Percentiles rank a stretch among this genome's conserved stretches.
Conservation (phyloP, 2,329 filamentous ascomycete genomes). For the Lachnellula cervina region DNA sequence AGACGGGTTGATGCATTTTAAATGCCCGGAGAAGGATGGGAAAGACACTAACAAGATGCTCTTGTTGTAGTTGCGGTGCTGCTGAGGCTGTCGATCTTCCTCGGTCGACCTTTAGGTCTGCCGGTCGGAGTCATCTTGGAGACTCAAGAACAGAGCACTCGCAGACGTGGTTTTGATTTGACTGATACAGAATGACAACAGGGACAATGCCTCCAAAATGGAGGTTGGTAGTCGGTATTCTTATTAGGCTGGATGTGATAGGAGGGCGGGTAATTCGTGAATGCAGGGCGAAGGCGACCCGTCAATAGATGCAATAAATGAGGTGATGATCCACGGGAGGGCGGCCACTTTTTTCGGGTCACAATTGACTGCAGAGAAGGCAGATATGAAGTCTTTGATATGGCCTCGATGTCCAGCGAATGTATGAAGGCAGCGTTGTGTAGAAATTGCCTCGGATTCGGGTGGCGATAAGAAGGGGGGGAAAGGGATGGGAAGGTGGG, state of each 20-base stretch:
- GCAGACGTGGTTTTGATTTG: no score
- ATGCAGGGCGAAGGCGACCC: background rate
- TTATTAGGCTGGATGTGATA: background rate
- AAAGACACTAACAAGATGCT: slow-evolving; percentile 22
- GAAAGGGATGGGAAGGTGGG: no score
- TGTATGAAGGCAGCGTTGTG: no score
- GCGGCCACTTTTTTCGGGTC: background rate
- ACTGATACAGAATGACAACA: no score
- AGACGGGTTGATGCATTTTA: background rate
- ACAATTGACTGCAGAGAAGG: background rate
- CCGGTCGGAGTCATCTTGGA: slow-evolving; percentile 16
- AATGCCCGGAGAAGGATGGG: background rate
- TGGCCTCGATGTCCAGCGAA: no score
- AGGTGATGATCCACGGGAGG: background rate
- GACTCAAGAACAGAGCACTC: background rate
- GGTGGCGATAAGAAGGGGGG: no score
- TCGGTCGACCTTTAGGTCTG: slow-evolving; percentile 21
- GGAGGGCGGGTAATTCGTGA: background rate
- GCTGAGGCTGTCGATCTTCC: slow-evolving; percentile 13
- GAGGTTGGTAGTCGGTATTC: background rate
- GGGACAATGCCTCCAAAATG: background rate
- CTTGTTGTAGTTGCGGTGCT: slow-evolving; percentile 17
- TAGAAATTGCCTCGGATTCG: no score
- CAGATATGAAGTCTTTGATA: no score
- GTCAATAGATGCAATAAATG: background rate